Evolutionary conservation across 257 asterid species (phyloP), one percentile per base, ranked within the genome.

Genomic region (Fraxinus americana): DNA sequence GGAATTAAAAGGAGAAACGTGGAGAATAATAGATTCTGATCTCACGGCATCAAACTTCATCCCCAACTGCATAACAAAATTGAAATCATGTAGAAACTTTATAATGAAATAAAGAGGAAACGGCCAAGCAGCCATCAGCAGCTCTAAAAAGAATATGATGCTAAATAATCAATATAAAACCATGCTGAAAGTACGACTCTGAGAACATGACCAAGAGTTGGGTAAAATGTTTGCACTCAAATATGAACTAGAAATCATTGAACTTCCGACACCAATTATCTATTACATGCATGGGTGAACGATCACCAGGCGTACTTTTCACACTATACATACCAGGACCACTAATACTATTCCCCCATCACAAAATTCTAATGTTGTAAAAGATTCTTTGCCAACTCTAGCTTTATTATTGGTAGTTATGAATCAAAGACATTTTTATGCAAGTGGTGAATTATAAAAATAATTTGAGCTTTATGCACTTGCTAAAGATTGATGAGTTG

Each of bases 1-100:
- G n/a, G n/a, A n/a, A n/a, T n/a, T n/a, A n/a, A n/a, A n/a, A n/a
- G n/a, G n/a, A n/a, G n/a, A n/a, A n/a, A n/a, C n/a, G n/a, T n/a
- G n/a, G n/a, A n/a, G n/a, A n/a, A n/a, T n/a, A n/a, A n/a, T n/a
- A n/a, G n/a, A n/a, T n/a, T n/a, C n/a, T n/a, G n/a, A n/a, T n/a
- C n/a, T n/a, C n/a, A n/a, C n/a, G n/a, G n/a, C n/a, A n/a, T n/a
- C n/a, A n/a, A n/a, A n/a, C n/a, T n/a, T n/a, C n/a, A n/a, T n/a
- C 72, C 98, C 99, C 82, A 95, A 43, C 98, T 95, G 92, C 82
- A 89, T 36, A 17, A 76, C 17, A 68, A 63, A 41, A 29, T 29
- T 74, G 75, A 45, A 71, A 72, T 66, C 29, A 27, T 30, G 38
- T 11, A 32, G 83, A 76, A n/a, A 68, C 1, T 11, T 61, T 63